Percentiles rank a stretch among this genome's conserved stretches.
phyloP scores from a whole-genome alignment of 768 basidiomycete genomes.

The Lactarius hatsudake region DNA sequence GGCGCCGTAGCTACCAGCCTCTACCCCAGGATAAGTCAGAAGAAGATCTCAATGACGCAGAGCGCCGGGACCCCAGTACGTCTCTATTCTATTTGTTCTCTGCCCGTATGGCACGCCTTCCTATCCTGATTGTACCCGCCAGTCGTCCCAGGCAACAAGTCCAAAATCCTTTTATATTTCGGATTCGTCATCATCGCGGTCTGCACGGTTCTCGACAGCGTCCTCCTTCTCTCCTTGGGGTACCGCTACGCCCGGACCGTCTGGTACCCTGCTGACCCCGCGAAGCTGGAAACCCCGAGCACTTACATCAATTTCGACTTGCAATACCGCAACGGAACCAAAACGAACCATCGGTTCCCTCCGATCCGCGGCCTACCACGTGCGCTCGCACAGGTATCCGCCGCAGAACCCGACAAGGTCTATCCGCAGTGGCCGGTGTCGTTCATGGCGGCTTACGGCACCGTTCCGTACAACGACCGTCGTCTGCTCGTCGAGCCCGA shows the following conservation, averaged over 20 bases:
- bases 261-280: slow-evolving; percentile 9
- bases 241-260: not conserved
- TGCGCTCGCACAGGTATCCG: slow-evolving; percentile 8
- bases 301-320: slow-evolving; percentile 23
- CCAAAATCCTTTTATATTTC: not conserved
- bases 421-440: slow-evolving; percentile 22
- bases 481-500: slow-evolving; percentile 11
- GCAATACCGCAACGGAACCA: slow-evolving; percentile 12
- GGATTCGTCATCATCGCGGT: slow-evolving; percentile 1
- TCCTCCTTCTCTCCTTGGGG: slow-evolving; percentile 8
- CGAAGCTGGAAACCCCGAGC: not conserved
- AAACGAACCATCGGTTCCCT: not conserved
- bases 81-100: not conserved
- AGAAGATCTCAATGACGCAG: not conserved
- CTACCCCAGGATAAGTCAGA: not conserved
- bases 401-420: slow-evolving; percentile 13
- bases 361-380: slow-evolving; percentile 16
- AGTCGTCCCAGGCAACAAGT: not conserved
- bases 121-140: not conserved
- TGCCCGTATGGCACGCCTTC: not conserved
- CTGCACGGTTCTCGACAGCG: slow-evolving; percentile 4
- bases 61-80: slow-evolving; percentile 5
- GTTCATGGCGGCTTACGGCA: slow-evolving; percentile 13
- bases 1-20: slow-evolving; percentile 5
- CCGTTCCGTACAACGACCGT: slow-evolving; percentile 4